Base-by-base conservation (phyloP, 2,329 filamentous ascomycete species). In the Aspergillus calidoustus region DNA sequence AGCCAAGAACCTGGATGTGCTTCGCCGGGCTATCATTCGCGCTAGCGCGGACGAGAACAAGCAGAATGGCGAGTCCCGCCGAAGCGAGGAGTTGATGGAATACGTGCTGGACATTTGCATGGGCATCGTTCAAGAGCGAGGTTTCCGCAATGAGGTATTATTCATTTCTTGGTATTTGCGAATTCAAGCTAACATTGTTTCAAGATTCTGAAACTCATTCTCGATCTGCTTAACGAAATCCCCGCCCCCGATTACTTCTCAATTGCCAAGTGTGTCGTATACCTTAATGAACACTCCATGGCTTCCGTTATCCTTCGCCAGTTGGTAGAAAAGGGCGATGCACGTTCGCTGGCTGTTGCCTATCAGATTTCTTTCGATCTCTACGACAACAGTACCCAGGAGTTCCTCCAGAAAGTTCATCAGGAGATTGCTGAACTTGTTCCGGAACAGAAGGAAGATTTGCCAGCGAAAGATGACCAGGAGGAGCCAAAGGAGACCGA, bases 361-460 rank as follows among this genome's bases (percentile, higher is more conserved):
- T 99, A 98, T 77, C 95, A 99, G 76, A 96, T 99, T 60, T 95
- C 94, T 1, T 99, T 99, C 72, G 95, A 99, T 72, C 84, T 99
- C 6, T 98, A 97, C 78, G 95, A 99, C 80, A 99, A 99, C 73
- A 95, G 95, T 68, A 98, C 95, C 0, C 95, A 99, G 72, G 95
- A 98, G 75, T 99, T 99, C 71, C 80, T 99, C 25, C 89, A 89
- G 68, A 97, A 95, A 79, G 91, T 99, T 49, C 89, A 94, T 72
- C 87, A 91, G 61, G 88, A 91, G 50, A 82, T 98, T 34, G 91
- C 93, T 0, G 83, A 85, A 13, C 73, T 80, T 54, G 68, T 79
- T 7, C 75, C 77, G 3, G 81, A 83, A 48, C 69, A 81, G 38
- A 72, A 75, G 15, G 76, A 80, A 19, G 70, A 74, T 9, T 56